Conservation (phyloP, 495 filamentous ascomycete species). For the Staphylotrichum tortipilum region DNA sequence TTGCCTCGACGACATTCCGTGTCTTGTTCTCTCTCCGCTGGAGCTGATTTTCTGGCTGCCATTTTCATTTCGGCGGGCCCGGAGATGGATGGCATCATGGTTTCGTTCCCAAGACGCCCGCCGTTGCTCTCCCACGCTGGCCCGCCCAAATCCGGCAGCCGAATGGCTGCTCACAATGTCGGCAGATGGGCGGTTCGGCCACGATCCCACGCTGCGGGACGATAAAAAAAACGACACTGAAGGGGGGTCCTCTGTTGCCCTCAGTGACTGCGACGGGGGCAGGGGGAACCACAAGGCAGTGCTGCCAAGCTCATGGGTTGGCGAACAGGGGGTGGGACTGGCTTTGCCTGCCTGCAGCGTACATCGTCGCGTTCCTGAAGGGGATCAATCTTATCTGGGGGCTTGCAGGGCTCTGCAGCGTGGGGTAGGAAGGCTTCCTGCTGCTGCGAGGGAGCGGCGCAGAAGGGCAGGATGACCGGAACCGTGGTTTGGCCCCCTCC, state of each 20-base stretch:
- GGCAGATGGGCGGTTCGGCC: slow-evolving; percentile 1
- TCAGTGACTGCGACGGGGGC: too few relatives aligned
- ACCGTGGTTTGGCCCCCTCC: not conserved
- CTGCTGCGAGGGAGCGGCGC: too few relatives aligned
- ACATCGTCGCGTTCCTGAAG: too few relatives aligned
- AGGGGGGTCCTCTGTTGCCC: too few relatives aligned
- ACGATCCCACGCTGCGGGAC: not conserved
- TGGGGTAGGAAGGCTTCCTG: slow-evolving; percentile 4
- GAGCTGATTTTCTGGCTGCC: too few relatives aligned
- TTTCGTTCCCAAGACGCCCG: not conserved
- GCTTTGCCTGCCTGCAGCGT: too few relatives aligned
- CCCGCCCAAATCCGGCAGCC: not conserved
- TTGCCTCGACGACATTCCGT: not conserved
- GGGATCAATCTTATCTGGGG: not conserved
- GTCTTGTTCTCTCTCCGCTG: too few relatives aligned
- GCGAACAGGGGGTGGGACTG: too few relatives aligned
- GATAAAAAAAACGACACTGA: not conserved
- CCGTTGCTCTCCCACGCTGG: not conserved
- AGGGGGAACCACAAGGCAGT: too few relatives aligned
- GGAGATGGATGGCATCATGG: not conserved
- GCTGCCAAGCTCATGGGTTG: too few relatives aligned
- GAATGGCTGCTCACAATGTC: slow-evolving; percentile 5
- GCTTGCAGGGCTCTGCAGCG: slow-evolving; percentile 3
- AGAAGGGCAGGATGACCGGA: not conserved
- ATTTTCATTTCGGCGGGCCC: too few relatives aligned